A percentile compares a stretch with the other conserved stretches of the same genome.
Evolutionary conservation across 1,139 yeast genomes (phyloP).

Genomic region (Geotrichum candidum): DNA sequence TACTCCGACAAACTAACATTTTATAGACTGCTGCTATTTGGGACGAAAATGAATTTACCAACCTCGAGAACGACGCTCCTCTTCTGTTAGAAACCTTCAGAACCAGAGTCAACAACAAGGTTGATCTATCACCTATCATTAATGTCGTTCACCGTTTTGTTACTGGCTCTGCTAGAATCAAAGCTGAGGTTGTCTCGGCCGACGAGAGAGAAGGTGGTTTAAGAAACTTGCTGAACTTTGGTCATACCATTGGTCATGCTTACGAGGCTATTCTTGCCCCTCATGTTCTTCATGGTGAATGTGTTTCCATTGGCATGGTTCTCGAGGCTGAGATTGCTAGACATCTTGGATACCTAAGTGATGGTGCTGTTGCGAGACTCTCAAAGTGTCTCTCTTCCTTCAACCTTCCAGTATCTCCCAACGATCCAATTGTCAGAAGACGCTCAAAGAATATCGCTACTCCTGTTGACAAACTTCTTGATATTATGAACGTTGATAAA

Average conservation of each 20-base stretch:
- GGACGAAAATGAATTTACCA: conserved; percentile 80
- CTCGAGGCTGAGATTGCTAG: conserved; percentile 92
- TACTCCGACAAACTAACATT: conserved; percentile 5
- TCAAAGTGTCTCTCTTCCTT: conserved; percentile 78
- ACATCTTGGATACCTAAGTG: conserved; percentile 78
- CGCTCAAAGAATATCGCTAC: conserved; percentile 64
- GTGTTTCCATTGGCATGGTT: conserved; percentile 92
- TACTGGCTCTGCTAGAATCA: conserved; percentile 77
- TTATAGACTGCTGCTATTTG: conserved; percentile 85
- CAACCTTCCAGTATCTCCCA: conserved; percentile 73
- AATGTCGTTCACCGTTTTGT: conserved; percentile 76
- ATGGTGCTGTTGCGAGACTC: conserved; percentile 90
- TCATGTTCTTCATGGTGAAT: conserved; percentile 94
- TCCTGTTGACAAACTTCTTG: conserved; percentile 63
- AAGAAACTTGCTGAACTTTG: conserved; percentile 87
- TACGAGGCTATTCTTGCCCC: conserved; percentile 95
- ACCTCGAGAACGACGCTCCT: conserved; percentile 61
- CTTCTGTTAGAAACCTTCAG: conserved; percentile 11
- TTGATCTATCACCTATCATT: conserved; percentile 60
- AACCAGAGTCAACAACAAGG: conserved; percentile 27
- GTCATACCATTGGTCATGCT: conserved; percentile 98
- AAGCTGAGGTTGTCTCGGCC: conserved; percentile 87
- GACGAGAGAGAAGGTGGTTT: conserved; percentile 96
- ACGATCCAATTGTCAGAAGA: conserved; percentile 66
- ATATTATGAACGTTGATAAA: conserved; percentile 92